These are phyloP conservation scores for Cytauxzoon felis DNA, from an alignment of 169 alveolate genomes.

Conservation along the genomic window DNA sequence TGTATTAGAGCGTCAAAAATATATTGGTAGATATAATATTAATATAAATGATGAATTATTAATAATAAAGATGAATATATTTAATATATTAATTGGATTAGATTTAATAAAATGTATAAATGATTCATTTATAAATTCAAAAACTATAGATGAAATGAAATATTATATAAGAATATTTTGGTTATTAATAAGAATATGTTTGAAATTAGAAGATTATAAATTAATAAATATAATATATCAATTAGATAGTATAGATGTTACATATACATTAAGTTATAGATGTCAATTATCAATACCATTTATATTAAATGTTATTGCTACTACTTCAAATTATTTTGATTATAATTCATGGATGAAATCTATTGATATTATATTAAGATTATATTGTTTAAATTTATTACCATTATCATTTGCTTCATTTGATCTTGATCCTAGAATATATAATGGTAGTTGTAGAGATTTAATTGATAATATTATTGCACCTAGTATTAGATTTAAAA, in stretches of 20 bases:
- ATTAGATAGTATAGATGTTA: conserved; percentile 30
- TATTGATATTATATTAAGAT: conserved; percentile 39
- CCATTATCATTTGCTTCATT: conserved; percentile 57
- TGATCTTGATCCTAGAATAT: conserved; percentile 44
- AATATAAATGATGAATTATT: background rate
- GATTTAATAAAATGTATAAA: conserved; percentile 16
- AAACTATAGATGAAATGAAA: conserved; percentile 11
- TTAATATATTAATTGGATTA: background rate
- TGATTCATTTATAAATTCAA: conserved; percentile 1
- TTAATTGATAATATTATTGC: conserved; percentile 21
- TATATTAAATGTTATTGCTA: conserved; percentile 31
- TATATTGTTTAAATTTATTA: conserved; percentile 54
- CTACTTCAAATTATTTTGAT: conserved; percentile 49
- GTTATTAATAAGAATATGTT: conserved; percentile 30
- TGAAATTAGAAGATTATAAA: conserved; percentile 15
- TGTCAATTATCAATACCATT: conserved; percentile 56
- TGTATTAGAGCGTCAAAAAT: conserved; percentile 41
- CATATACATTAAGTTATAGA: conserved; percentile 41
- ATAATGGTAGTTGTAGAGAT: conserved; percentile 4
- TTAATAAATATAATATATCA: conserved; percentile 35
- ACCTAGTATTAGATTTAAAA: conserved; percentile 49
- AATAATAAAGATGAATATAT: conserved; percentile 2
- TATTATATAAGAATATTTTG: conserved; percentile 34
- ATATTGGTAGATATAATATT: conserved; percentile 27
- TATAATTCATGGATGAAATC: conserved; percentile 45